These are phyloP conservation scores for Ophiobolus disseminans DNA, from an alignment of 2,329 filamentous ascomycete species.

Conservation along the genomic window DNA sequence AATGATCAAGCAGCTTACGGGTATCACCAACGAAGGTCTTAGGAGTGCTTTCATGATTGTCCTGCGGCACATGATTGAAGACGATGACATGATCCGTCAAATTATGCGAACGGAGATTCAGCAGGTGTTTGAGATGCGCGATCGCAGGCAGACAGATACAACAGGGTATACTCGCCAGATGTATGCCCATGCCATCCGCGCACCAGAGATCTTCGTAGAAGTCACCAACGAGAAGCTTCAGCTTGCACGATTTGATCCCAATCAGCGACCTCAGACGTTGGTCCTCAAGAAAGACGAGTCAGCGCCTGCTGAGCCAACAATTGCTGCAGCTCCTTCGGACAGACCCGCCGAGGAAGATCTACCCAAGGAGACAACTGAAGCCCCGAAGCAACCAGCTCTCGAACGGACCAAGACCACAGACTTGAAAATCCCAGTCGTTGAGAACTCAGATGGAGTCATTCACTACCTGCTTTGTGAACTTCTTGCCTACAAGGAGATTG, in stretches of 20 bases:
- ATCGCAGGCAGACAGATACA: slow-evolving; percentile 67
- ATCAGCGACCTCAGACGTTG: slow-evolving; percentile 61
- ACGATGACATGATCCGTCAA: slow-evolving; percentile 87
- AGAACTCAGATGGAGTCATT: slow-evolving; percentile 92
- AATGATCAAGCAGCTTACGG: slow-evolving; percentile 91
- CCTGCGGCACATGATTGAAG: slow-evolving; percentile 90
- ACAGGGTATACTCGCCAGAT: slow-evolving; percentile 76
- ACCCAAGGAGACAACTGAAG: slow-evolving; percentile 43
- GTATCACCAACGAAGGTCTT: slow-evolving; percentile 77
- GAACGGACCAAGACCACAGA: slow-evolving; percentile 73
- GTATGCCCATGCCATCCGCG: slow-evolving; percentile 79
- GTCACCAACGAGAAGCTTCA: slow-evolving; percentile 85
- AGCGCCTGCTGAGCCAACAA: slow-evolving; percentile 15
- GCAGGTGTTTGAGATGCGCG: slow-evolving; percentile 69
- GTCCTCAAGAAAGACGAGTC: slow-evolving; percentile 59
- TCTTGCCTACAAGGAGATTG: slow-evolving; percentile 88
- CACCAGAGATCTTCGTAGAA: slow-evolving; percentile 85
- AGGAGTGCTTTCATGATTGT: slow-evolving; percentile 81
- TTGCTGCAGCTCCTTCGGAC: slow-evolving; percentile 27
- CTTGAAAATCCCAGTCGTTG: slow-evolving; percentile 81
- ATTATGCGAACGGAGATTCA: slow-evolving; percentile 91
- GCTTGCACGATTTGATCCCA: slow-evolving; percentile 68
- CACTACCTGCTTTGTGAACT: slow-evolving; percentile 94
- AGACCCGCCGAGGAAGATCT: slow-evolving; percentile 44
- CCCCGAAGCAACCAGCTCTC: slow-evolving; percentile 55